Evolutionary conservation across 2,329 filamentous ascomycete species (phyloP), one percentile per base, ranked within the genome.

Genomic region (Beauveria bassiana): DNA sequence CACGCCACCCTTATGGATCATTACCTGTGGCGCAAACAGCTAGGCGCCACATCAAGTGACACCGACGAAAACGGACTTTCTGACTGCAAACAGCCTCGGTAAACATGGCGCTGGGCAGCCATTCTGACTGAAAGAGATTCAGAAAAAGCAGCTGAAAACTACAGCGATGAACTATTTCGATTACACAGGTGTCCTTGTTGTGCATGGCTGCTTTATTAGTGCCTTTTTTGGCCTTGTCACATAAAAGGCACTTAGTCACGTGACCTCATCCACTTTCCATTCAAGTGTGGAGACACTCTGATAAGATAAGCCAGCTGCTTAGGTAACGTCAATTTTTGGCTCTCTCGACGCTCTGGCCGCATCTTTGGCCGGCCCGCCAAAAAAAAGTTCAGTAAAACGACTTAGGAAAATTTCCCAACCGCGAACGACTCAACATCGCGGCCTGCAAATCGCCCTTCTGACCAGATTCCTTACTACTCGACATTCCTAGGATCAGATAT

Each of bases 351-450:
- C 53, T 40, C 20, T 12, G 47, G 52, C 51, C 20, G 57, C 34
- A 40, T 42, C 53, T 53, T 58, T 61, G 56, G 38, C 50, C 46
- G 42, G 50, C 61, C 61, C 55, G 57, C 50, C 59, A 53, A 65
- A 65, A 64, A 65, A 65, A 65, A 65, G 64, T 64, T 65, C 49
- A 55, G 42, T 26, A 56, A 38, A 28, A 40, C 46, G 53, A 22
- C 54, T 16, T 9, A 38, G 55, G 59, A 62, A 63, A 63, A 34
- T 59, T 63, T 63, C 62, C 62, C 45, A 59, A 55, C 24, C 24
- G 43, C 22, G 51, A 50, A 42, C 42, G 58, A 53, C 54, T 42
- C 18, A n/a, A 28, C n/a, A 59, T 59, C 20, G 47, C 38, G 10
- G 24, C 24, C 38, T 52, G 38, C 47, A 38, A 9, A 46, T 52